These are phyloP conservation scores for Hanseniaspora lindneri DNA, from an alignment of 805 yeast species.

Conservation along the genomic window DNA sequence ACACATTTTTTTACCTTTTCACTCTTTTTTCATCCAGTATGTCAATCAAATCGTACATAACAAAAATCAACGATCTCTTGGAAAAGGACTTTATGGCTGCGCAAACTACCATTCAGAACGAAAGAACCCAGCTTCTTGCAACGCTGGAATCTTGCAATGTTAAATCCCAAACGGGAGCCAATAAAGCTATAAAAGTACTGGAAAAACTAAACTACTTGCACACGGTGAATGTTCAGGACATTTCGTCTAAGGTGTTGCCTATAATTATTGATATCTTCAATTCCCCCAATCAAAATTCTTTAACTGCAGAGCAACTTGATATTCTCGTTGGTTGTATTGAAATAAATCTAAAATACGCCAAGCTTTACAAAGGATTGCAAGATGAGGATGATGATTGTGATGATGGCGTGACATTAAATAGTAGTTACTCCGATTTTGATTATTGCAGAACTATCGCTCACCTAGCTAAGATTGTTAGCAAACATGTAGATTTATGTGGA, in stretches of 20 bases:
- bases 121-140: not conserved
- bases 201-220: not conserved
- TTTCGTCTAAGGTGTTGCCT: not conserved
- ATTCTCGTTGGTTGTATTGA: not conserved
- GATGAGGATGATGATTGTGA: too few species aligned
- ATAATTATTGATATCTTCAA: not conserved
- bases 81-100: not conserved
- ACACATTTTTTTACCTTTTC: not conserved
- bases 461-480: not conserved
- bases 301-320: not conserved
- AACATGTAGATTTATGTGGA: not conserved
- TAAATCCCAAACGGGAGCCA: not conserved
- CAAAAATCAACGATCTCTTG: not conserved
- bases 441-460: not conserved
- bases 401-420: too few species aligned
- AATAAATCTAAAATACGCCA: not conserved
- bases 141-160: not conserved
- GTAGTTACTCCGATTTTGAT: not conserved
- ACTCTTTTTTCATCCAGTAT: not conserved
- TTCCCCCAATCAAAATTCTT: not conserved
- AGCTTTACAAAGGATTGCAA: not conserved
- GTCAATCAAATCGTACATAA: not conserved
- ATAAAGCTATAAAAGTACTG: not conserved
- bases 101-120: not conserved
- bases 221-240: not conserved